Conservation (phyloP, 495 filamentous ascomycete species). For the Penicillium taxi region DNA sequence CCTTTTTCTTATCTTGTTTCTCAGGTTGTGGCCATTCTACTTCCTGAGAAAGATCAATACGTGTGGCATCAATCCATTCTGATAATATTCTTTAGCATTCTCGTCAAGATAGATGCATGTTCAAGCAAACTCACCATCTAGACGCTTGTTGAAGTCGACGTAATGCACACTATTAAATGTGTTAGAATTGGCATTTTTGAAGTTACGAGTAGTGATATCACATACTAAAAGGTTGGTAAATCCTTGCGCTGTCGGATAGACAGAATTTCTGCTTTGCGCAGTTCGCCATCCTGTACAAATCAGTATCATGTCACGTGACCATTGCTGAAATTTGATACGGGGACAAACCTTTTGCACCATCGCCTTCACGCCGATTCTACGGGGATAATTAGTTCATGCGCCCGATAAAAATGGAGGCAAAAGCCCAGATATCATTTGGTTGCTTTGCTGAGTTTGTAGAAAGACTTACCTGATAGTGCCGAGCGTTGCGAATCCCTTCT, state of each 20-base stretch:
- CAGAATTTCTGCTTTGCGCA: slow-evolving; percentile 87
- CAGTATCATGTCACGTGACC: slow-evolving; percentile 35
- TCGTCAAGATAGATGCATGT: not conserved
- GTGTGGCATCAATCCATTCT: slow-evolving; percentile 80
- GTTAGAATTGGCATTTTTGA: slow-evolving; percentile 12
- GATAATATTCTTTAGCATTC: slow-evolving; percentile 11
- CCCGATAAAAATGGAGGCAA: slow-evolving; percentile 31
- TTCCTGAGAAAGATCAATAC: slow-evolving; percentile 73
- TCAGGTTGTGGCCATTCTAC: slow-evolving; percentile 74
- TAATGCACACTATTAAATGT: slow-evolving; percentile 68
- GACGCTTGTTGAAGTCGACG: slow-evolving; percentile 97
- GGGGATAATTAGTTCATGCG: slow-evolving; percentile 34
- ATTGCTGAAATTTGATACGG: slow-evolving; percentile 13
- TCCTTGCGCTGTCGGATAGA: slow-evolving; percentile 79
- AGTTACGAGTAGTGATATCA: not conserved
- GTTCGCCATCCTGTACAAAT: slow-evolving; percentile 60
- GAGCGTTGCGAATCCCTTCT: slow-evolving; percentile 72
- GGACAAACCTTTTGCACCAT: slow-evolving; percentile 58
- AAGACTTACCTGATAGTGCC: slow-evolving; percentile 61
- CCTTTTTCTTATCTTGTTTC: slow-evolving; percentile 59
- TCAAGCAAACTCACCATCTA: slow-evolving; percentile 52
- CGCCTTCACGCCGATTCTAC: slow-evolving; percentile 65
- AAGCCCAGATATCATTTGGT: not conserved
- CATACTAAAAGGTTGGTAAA: slow-evolving; percentile 71
- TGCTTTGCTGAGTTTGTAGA: not conserved